Evolutionary conservation across 495 filamentous ascomycete species (phyloP), one percentile per base, ranked within the genome.

Genomic region (Cenococcum geophilum): DNA sequence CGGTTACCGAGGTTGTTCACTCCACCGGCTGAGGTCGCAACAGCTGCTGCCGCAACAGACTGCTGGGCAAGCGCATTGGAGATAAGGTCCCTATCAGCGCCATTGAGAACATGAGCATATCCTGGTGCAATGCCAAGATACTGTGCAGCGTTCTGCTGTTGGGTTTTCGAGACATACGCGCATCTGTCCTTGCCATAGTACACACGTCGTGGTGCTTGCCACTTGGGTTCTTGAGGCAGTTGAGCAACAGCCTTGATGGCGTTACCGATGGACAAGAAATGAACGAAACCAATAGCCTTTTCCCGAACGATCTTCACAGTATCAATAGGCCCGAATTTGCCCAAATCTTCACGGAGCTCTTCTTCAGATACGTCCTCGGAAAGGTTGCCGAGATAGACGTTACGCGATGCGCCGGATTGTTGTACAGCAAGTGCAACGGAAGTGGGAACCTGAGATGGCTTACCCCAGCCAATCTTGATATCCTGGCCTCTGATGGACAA

Each of bases 381-480:
- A 58, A 98, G 75, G 71, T 96, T 97, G 34, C 93, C 93, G 32
- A 98, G 83, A 70, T 98, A 98, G 27, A 98, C 93, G 72, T 98
- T 98, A 59, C 93, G 84, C n/a, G 95, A 97, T 16, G 93, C 93
- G 34, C 92, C 92, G 3, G 91, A 96, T 76, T 98, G 93, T 75
- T 98, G 93, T 23, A 97, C 93, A 20, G 95, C 90, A 56, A 97
- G 79, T 14, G 92, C 91, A 49, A 98, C 93, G 20, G 95, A 97
- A 1, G 93, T 97, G 3, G 93, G 93, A 4, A 98, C 95, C 77
- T 95, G 95, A 10, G 95, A 97, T 12, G 93, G 92, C 74, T 98
- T 98, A 27, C 93, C 93, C 93, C 93, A 98, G 64, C 93, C 93
- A 66, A 98, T 88, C 81, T 98, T 98, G 80, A 98, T 96, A 74